Percentiles rank a stretch among this genome's conserved stretches.
These are phyloP conservation scores for Thymus mandschuricus DNA, from an alignment of 257 asterid genomes.

Conservation along the genomic window DNA sequence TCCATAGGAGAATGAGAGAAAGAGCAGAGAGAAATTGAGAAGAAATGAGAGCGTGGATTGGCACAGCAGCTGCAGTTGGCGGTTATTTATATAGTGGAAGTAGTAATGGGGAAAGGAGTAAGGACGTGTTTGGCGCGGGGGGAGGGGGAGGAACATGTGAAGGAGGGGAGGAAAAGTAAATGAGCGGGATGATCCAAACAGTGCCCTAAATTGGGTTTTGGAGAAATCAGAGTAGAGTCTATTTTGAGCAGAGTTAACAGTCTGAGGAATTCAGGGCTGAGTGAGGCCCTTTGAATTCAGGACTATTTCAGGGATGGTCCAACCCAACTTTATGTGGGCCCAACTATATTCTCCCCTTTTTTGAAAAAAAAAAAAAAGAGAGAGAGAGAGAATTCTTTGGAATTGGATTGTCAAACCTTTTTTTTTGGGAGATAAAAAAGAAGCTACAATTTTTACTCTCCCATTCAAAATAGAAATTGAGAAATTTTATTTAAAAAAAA, in stretches of 20 bases:
- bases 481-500: no score
- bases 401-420: not conserved
- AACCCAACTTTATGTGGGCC: constrained; percentile 25
- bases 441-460: no score
- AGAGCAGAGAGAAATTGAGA: not conserved
- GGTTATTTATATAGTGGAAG: constrained; percentile 6
- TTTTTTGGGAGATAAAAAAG: no score
- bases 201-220: constrained; percentile 25
- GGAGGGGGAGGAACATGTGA: constrained; percentile 35
- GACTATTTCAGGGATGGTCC: constrained; percentile 32
- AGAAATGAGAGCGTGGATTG: constrained; percentile 19
- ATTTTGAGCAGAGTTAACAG: constrained; percentile 33
- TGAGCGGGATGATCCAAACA: constrained; percentile 31
- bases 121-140: constrained; percentile 37
- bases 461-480: not conserved
- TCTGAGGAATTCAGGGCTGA: constrained; percentile 24
- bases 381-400: not conserved
- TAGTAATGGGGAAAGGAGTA: not conserved
- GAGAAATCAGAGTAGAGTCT: constrained; percentile 15
- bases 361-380: not conserved
- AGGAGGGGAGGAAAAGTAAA: constrained; percentile 15
- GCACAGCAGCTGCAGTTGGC: not conserved
- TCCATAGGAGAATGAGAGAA: constrained; percentile 38
- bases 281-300: constrained; percentile 28
- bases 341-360: not conserved